phyloP scores from a whole-genome alignment of 2,329 filamentous ascomycete genomes.

The Sporothrix mexicana region DNA sequence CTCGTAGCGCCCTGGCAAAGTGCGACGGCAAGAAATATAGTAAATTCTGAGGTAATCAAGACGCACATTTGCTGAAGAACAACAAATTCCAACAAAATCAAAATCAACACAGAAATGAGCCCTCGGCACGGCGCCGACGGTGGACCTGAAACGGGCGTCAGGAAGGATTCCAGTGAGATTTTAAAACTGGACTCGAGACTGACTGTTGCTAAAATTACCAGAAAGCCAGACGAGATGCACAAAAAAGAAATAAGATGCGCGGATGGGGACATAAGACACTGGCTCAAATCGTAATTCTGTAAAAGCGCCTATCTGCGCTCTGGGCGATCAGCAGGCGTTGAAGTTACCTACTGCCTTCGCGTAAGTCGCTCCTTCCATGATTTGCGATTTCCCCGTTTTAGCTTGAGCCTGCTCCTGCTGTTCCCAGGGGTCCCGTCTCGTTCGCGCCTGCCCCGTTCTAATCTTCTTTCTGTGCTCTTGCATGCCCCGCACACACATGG shows the following conservation, averaged over 20 bases:
- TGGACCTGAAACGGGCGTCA: constrained; percentile 6
- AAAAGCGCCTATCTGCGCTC: constrained; percentile 21
- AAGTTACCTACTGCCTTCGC: constrained; percentile 28
- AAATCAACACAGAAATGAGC: background rate
- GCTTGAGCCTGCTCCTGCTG: background rate
- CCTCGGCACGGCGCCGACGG: background rate
- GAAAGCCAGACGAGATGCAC: background rate
- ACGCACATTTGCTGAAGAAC: background rate
- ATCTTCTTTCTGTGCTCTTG: constrained; percentile 7
- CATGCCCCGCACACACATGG: constrained; percentile 26
- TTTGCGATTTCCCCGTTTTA: background rate
- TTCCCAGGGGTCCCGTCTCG: background rate
- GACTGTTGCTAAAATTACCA: constrained; percentile 15
- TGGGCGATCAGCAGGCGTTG: background rate
- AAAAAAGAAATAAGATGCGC: constrained; percentile 13
- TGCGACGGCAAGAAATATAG: background rate
- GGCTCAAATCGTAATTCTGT: too few relatives aligned
- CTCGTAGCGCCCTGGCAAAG: background rate
- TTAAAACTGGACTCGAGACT: background rate
- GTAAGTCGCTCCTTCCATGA: constrained; percentile 18
- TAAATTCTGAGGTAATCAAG: background rate
- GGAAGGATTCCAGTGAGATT: constrained; percentile 6
- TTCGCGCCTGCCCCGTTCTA: constrained; percentile 13
- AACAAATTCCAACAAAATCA: background rate
- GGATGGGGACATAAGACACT: background rate